A percentile compares a stretch with the other conserved stretches of the same genome.
phyloP scores from a whole-genome alignment of 345 rosid species.

The Balakata baccata region DNA sequence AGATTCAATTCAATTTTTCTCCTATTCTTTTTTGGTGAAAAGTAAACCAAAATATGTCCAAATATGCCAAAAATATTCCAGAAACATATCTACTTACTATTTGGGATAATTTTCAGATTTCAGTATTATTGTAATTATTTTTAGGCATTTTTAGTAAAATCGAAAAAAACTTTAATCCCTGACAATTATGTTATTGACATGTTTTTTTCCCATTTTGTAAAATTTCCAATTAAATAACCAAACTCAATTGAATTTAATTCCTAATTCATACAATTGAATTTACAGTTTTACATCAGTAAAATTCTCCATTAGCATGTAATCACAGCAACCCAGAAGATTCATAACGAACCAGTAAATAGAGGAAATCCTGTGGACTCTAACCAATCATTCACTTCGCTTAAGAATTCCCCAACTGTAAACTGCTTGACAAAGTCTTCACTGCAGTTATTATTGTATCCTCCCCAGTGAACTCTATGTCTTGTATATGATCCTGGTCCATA shows the following conservation, averaged over 20 bases:
- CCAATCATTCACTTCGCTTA: not conserved
- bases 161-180: too few relatives aligned
- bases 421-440: constrained; percentile 6
- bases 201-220: too few relatives aligned
- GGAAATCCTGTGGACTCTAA: constrained; percentile 2
- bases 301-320: not conserved
- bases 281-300: not conserved
- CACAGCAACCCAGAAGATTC: not conserved
- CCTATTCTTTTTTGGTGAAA: too few relatives aligned
- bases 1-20: too few relatives aligned
- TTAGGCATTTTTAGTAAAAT: too few relatives aligned
- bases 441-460: constrained; percentile 13
- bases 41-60: too few relatives aligned
- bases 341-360: constrained; percentile 4
- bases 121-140: too few relatives aligned
- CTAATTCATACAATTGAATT: not conserved
- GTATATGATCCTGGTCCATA: constrained; percentile 17
- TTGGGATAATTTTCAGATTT: too few relatives aligned
- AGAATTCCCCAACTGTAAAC: constrained; percentile 4
- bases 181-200: too few relatives aligned
- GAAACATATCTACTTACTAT: too few relatives aligned
- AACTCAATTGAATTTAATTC: not conserved
- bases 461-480: constrained; percentile 5
- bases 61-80: too few relatives aligned
- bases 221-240: too few relatives aligned